phyloP scores from a whole-genome alignment of 2,329 filamentous ascomycete genomes.

The Calonectria multiphialidica region DNA sequence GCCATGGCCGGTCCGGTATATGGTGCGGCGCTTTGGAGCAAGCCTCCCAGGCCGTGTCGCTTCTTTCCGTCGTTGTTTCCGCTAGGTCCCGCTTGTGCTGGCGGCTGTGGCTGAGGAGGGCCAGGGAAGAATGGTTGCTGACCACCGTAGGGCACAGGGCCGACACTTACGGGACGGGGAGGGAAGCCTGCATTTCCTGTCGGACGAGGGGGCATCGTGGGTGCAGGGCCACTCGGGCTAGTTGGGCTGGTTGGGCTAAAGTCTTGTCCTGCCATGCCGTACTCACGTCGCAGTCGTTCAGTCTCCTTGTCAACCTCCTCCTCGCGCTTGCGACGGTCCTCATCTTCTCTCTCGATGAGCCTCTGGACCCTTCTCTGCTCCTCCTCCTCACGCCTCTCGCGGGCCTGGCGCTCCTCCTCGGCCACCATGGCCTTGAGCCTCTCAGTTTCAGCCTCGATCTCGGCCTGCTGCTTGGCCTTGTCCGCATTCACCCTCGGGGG shows the following conservation, averaged over 20 bases:
- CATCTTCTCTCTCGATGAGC: conserved; percentile 76
- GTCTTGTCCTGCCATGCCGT: conserved; percentile 68
- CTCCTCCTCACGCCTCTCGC: conserved; percentile 65
- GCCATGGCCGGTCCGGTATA: conserved; percentile 56
- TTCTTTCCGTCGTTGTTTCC: conserved; percentile 39
- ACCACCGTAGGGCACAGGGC: conserved; percentile 47
- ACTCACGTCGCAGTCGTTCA: conserved; percentile 78
- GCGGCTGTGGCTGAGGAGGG: conserved; percentile 32
- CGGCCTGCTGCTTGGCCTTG: conserved; percentile 48
- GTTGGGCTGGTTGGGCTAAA: conserved; percentile 38
- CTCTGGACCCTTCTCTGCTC: conserved; percentile 69
- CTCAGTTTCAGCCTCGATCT: conserved; percentile 82
- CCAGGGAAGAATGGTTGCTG: conserved; percentile 38
- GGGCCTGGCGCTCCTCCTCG: conserved; percentile 63
- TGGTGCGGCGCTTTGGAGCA: conserved; percentile 45
- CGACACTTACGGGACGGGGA: conserved; percentile 62
- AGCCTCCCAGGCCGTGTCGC: conserved; percentile 43
- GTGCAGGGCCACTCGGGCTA: conserved; percentile 5
- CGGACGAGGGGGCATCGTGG: conserved; percentile 51
- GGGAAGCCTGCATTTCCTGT: conserved; percentile 45
- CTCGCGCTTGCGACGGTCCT: conserved; percentile 65
- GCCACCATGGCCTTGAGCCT: conserved; percentile 71
- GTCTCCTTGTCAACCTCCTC: conserved; percentile 83
- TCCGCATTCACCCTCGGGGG: conserved; percentile 29
- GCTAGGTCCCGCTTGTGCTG: conserved; percentile 28